phyloP scores from a whole-genome alignment of 2,329 filamentous ascomycete species.

The Xylaria sp. region DNA sequence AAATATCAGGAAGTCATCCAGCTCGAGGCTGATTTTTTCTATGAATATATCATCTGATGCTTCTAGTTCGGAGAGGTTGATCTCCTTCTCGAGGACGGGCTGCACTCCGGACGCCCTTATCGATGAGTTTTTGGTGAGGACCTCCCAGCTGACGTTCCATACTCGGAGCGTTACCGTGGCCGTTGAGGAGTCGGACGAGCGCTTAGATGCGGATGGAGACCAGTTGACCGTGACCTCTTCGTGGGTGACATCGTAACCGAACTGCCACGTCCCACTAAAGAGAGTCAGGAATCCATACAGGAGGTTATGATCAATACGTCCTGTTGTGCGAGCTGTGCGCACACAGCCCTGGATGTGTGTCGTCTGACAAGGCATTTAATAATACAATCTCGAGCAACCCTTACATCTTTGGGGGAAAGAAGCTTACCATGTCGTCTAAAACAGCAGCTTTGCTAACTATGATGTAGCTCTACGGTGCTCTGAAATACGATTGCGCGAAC shows the following conservation, averaged over 20 bases:
- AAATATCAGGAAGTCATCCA: not conserved
- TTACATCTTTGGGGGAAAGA: not conserved
- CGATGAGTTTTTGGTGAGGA: not conserved
- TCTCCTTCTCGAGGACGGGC: not conserved
- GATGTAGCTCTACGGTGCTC: not conserved
- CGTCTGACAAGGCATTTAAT: not conserved
- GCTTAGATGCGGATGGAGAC: not conserved
- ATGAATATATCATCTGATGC: not conserved
- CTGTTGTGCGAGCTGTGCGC: not conserved
- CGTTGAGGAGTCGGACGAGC: not conserved
- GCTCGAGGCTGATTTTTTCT: not conserved
- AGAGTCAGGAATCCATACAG: not conserved
- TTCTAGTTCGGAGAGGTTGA: not conserved
- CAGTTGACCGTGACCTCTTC: not conserved
- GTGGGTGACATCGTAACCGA: not conserved
- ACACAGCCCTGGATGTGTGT: not conserved
- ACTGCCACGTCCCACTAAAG: not conserved
- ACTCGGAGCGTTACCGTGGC: not conserved
- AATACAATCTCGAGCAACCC: not conserved
- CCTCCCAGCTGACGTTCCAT: conserved; percentile 1
- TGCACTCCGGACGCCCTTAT: not conserved
- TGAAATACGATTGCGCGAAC: not conserved
- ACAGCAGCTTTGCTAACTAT: not conserved
- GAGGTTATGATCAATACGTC: not conserved
- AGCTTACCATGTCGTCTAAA: not conserved